These are phyloP conservation scores for Closterium sp. DNA, from an alignment of 139 green algal species.

Conservation along the genomic window DNA sequence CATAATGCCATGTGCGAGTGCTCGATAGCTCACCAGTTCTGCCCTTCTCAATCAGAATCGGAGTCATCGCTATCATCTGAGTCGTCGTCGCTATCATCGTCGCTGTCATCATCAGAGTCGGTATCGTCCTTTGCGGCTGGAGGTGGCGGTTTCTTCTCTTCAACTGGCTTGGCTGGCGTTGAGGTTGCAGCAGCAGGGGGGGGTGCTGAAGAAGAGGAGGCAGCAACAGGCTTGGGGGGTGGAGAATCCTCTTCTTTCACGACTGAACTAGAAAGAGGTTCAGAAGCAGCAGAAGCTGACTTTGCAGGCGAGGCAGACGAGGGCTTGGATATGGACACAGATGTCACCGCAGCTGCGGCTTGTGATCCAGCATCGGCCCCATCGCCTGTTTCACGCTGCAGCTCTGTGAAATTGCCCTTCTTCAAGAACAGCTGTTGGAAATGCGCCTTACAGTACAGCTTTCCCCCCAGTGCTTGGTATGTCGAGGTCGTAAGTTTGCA, in stretches of 20 bases:
- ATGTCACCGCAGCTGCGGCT: not conserved
- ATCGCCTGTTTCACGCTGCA: not conserved
- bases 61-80: not conserved
- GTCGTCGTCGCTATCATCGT: not conserved
- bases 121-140: not conserved
- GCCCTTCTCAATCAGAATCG: not conserved
- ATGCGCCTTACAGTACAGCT: constrained; percentile 43
- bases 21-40: not conserved
- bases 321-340: not conserved
- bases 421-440: constrained; percentile 38
- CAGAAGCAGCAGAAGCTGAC: not conserved
- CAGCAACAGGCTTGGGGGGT: not conserved
- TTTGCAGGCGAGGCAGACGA: not conserved
- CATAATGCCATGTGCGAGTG: not conserved
- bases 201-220: not conserved
- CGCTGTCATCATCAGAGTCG: not conserved
- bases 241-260: not conserved
- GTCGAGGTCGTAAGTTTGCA: constrained; percentile 26
- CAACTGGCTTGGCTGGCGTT: not conserved
- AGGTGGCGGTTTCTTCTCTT: not conserved
- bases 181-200: not conserved
- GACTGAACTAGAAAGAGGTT: not conserved
- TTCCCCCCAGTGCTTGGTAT: constrained; percentile 32
- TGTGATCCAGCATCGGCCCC: not conserved
- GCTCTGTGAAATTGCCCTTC: constrained; percentile 44